Evolutionary conservation across 2,329 filamentous ascomycete species (phyloP).

Genomic region (Basipetospora chlamydospora): DNA sequence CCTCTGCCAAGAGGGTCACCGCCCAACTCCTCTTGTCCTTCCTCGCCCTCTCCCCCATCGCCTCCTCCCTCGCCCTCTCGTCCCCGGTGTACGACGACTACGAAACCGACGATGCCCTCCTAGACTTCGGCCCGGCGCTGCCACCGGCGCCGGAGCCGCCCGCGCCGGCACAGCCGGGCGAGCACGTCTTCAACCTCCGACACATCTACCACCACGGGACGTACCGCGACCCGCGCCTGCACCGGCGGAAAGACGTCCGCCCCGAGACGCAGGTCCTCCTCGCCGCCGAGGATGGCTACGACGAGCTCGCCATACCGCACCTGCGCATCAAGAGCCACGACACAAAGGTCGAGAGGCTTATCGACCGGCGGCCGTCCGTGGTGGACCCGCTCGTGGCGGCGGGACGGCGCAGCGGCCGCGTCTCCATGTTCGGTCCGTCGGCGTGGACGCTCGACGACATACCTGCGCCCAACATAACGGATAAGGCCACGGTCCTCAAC

Average conservation of each 20-base stretch:
- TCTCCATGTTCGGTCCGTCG: conserved; percentile 52
- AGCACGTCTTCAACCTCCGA: conserved; percentile 55
- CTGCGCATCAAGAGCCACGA: conserved; percentile 50
- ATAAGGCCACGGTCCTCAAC: conserved; percentile 70
- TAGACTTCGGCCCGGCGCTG: conserved; percentile 26
- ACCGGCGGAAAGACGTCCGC: conserved; percentile 58
- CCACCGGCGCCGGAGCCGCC: conserved; percentile 26
- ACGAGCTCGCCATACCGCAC: conserved; percentile 31
- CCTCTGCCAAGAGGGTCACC: conserved; percentile 48
- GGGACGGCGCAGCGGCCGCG: conserved; percentile 52
- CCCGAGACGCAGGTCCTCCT: conserved; percentile 44
- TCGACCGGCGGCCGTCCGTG: conserved; percentile 59
- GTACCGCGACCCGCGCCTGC: conserved; percentile 60
- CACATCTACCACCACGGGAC: conserved; percentile 91
- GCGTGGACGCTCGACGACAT: conserved; percentile 78
- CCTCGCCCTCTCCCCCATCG: conserved; percentile 40
- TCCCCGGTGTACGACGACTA: conserved; percentile 20
- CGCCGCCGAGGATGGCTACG: conserved; percentile 41
- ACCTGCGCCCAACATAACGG: conserved; percentile 64
- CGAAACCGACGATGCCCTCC: conserved; percentile 26
- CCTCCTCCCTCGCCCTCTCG: conserved; percentile 18
- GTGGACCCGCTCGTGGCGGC: conserved; percentile 68
- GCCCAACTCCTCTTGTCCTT: conserved; percentile 50
- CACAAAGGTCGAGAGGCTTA: conserved; percentile 63
- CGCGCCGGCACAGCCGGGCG: conserved; percentile 30